These are phyloP conservation scores for Aspergillus flavus DNA, from an alignment of 2,329 filamentous ascomycete genomes.

Conservation along the genomic window DNA sequence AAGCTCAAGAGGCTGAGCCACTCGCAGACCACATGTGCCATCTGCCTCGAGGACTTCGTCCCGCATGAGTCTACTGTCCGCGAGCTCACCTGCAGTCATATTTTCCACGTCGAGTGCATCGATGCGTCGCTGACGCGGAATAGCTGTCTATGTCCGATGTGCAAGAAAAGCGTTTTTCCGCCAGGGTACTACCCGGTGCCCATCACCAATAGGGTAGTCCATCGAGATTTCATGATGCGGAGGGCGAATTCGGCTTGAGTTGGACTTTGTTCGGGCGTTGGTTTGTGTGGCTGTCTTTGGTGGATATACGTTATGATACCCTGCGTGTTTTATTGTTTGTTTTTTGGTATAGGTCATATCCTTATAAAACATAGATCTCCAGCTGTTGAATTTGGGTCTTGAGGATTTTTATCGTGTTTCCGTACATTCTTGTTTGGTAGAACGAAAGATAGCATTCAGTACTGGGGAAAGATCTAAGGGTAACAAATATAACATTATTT, in stretches of 20 bases:
- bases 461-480: background rate
- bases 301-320: background rate
- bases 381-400: background rate
- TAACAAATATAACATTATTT: too few species aligned
- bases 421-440: background rate
- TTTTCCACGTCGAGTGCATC: conserved; percentile 91
- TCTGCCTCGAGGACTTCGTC: conserved; percentile 82
- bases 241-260: background rate
- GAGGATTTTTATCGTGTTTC: background rate
- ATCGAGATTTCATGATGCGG: conserved; percentile 66
- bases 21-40: conserved; percentile 82
- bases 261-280: background rate
- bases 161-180: conserved; percentile 82
- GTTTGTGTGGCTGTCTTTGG: background rate
- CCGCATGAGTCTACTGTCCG: conserved; percentile 72
- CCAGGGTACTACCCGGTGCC: conserved; percentile 63
- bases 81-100: conserved; percentile 85
- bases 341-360: background rate
- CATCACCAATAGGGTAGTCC: conserved; percentile 85
- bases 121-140: conserved; percentile 77
- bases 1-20: conserved; percentile 44
- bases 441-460: background rate
- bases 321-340: conserved; percentile 4
- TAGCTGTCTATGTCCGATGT: conserved; percentile 87
- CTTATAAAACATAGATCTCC: conserved; percentile 49